A percentile compares a stretch with the other conserved stretches of the same genome.
Evolutionary conservation across 1,139 yeast genomes (phyloP).

Genomic region (Hanseniaspora uvarum): DNA sequence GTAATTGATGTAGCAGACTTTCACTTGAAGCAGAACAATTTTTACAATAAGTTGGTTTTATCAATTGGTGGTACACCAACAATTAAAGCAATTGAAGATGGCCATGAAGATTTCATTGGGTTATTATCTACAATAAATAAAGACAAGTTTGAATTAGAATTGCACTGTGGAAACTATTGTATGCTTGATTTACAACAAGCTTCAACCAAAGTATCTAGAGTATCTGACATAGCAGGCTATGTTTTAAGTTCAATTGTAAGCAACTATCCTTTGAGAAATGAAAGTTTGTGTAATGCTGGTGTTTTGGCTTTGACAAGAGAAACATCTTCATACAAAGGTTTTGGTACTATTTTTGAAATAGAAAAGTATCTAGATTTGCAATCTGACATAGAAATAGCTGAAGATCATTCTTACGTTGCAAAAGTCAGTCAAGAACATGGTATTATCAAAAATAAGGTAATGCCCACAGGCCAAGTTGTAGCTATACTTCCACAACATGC

Average conservation of each 20-base stretch:
- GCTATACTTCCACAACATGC: constrained; percentile 60
- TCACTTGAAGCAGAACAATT: constrained; percentile 17
- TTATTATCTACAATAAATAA: constrained; percentile 37
- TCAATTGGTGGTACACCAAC: constrained; percentile 80
- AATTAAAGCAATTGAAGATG: constrained; percentile 47
- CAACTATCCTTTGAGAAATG: constrained; percentile 50
- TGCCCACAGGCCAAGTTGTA: constrained; percentile 48
- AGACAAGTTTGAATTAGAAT: constrained; percentile 46
- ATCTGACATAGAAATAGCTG: background rate
- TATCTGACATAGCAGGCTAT: constrained; percentile 43
- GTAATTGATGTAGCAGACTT: constrained; percentile 33
- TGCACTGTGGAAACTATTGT: constrained; percentile 73
- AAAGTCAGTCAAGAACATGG: constrained; percentile 60
- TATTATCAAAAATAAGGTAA: constrained; percentile 33
- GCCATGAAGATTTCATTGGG: constrained; percentile 19
- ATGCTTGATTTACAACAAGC: constrained; percentile 68
- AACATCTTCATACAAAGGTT: constrained; percentile 43
- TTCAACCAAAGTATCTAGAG: constrained; percentile 49
- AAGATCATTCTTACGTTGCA: constrained; percentile 43
- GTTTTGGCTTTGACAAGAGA: constrained; percentile 63
- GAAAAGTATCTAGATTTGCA: constrained; percentile 15
- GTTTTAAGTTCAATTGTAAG: constrained; percentile 59
- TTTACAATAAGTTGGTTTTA: constrained; percentile 22
- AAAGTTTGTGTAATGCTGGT: constrained; percentile 61
- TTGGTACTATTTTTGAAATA: constrained; percentile 35